Evolutionary conservation across 106 monocot genomes (phyloP), one percentile per base, ranked within the genome.

Genomic region (Gastrodia elata): DNA sequence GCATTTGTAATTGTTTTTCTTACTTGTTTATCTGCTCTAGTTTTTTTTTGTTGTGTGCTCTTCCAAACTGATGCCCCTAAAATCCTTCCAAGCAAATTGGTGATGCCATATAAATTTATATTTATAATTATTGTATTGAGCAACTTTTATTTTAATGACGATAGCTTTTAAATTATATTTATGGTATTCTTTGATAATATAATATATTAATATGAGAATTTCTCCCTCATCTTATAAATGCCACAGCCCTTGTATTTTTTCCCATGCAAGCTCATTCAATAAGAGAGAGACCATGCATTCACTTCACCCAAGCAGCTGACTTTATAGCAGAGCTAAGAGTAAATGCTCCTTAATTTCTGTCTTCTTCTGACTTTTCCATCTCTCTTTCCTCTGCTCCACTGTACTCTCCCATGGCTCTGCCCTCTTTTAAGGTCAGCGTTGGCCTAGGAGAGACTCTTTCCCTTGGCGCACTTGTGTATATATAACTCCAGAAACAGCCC

Each of bases 321-420:
- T 74, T 73, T 74, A 59, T 59, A 64, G 73, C 22, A 71, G 77
- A 25, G 14, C 64, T 34, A 14, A 24, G 71, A 43, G 26, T 74
- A 73, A 77, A 77, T 81, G 73, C 76, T n/a, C 81, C 40, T 73
- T 68, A n/a, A n/a, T n/a, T n/a, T 52, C 77, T 81, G 81, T 72
- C 73, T 38, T 81, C 65, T 64, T 71, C 71, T 68, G 67, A 74
- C 80, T 70, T 80, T 71, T 65, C 71, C 44, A 44, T 64, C 71
- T 72, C 81, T 65, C 44, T 3, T 73, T 8, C 33, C 16, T 72
- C 27, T 32, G 27, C 59, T 61, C 30, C n/a, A n/a, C n/a, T n/a
- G n/a, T 37, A 67, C 20, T 37, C 67, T 67, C 37, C 37, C 37
- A 67, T 67, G 69, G 39, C 38, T 41, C 16, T 24, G 37, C n/a